Base-by-base conservation (phyloP, 2,329 filamentous ascomycete species). In the Polytolypa hystricis region DNA sequence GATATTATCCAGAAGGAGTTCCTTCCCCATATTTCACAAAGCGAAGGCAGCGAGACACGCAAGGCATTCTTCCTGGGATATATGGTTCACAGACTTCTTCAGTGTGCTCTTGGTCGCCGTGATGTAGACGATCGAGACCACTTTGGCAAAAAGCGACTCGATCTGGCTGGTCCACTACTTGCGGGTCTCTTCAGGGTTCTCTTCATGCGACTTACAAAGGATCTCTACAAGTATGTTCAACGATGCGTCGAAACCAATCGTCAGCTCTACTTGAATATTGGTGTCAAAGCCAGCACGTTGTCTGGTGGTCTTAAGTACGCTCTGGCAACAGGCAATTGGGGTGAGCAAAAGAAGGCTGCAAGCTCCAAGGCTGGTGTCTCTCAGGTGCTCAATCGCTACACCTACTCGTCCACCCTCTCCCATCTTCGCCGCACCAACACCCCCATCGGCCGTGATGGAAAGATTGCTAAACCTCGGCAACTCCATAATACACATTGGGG, bases 401-500 rank as follows among this genome's bases (percentile, higher is more conserved):
- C 93, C 0, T 98, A 95, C 55, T 79, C 91, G 11, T 98, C 93
- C 27, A 96, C 89, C 0, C 65, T 98, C 29, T 98, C 91, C 12
- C 93, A 98, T 79, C 73, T 98, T 63, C 80, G 93, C 51, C 80
- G 91, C 54, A 98, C 93, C 36, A 98, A 98, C 60, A 98, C 93
- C 0, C 91, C 91, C 1, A 93, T 98, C 45, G 91, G 93, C 43
- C 78, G 93, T 66, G 93, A 98, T 62, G 93, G 91, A 48, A 98
- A 98, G 63, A 82, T 98, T 48, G 93, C 93, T 27, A 98, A 98
- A 62, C 91, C 91, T 26, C 83, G 91, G 42, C 93, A 98, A 64
- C 73, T 98, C 45, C 91, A 98, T 69, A 96, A 96, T 61, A 96
- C 89, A 5, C 91, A 98, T 57, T 98, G 91, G 91, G 91, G 91